Evolutionary conservation across 352 stramenopile species (phyloP), one percentile per base, ranked within the genome.

Genomic region (Pythium phragmiticola): DNA sequence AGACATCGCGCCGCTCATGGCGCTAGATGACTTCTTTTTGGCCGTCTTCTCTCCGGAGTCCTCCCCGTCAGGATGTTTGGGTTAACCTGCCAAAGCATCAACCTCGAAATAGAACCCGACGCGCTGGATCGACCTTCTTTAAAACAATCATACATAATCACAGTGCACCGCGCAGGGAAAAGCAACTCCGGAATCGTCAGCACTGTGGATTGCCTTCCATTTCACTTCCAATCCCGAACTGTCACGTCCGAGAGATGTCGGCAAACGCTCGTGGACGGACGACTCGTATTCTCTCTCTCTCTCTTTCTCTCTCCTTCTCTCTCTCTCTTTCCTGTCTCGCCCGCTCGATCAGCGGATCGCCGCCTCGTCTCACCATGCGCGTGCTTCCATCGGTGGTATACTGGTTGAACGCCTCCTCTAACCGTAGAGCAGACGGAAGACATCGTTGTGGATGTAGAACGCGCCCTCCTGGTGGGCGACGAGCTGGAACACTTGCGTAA

Each of bases 391-490:
- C 8, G 42, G 14, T 42, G 14, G 37, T 42, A 42, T 16, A 42
- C 11, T 42, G 37, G 17, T 55, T 23, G 28, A 6, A 41, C n/a
- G 42, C 30, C 16, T 39, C 8, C 2, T 60, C 86, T 97, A 97
- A 71, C 92, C 96, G 78, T 99, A 99, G 77, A 98, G 98, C 64
- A 99, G 87, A 80, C 96, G 89, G 82, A 99, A 98, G 43, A 99
- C 76, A 74, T 98, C 90, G 80, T 99, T 99, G 74, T 99, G 93
- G 53, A 99, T 96, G 82, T 98, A 99, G 80, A 98, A 99, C 70
- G 95, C 77, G 52, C 90, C 92, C 8, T 89, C 92, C 53, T 84
- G 87, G 55, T 96, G 92, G 23, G 88, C 84, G 42, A 99, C 93
- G 47, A 99, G 82, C 76, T 99, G 94, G 75, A 99, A 99, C 23